Conservation (phyloP, 2,329 filamentous ascomycete species). For the Neofusicoccum sp. region DNA sequence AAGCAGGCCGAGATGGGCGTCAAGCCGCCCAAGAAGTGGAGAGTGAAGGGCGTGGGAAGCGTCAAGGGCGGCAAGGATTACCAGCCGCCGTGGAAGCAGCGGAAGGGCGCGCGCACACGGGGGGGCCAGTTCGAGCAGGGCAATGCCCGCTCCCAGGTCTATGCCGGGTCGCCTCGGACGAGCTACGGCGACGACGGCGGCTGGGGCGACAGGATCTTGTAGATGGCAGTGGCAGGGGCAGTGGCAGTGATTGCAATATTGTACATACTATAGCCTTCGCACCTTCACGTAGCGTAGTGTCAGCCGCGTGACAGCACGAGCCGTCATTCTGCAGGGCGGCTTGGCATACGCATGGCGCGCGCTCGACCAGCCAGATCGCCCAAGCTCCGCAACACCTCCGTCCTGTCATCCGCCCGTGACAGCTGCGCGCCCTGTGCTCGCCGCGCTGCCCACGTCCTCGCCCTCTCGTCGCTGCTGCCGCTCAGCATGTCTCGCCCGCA, state of each 20-base stretch:
- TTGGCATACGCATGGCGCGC: constrained; percentile 13
- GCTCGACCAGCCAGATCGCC: constrained; percentile 4
- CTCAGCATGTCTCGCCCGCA: constrained; percentile 14
- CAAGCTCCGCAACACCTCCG: constrained; percentile 20
- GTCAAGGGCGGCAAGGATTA: not conserved
- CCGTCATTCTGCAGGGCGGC: not conserved
- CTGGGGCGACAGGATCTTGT: constrained; percentile 11
- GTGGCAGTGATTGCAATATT: no score
- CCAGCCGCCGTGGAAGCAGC: constrained; percentile 1
- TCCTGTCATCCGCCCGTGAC: constrained; percentile 11
- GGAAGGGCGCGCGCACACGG: not conserved
- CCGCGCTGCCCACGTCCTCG: not conserved
- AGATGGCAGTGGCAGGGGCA: not conserved
- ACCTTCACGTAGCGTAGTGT: no score
- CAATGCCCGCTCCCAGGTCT: no score
- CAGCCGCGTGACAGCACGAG: not conserved
- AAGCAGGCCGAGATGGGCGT: constrained; percentile 54
- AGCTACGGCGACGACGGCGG: constrained; percentile 1
- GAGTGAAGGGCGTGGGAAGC: constrained; percentile 45
- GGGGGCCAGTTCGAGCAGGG: not conserved
- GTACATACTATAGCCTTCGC: no score
- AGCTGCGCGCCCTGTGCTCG: constrained; percentile 16
- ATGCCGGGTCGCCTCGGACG: not conserved
- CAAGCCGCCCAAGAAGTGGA: constrained; percentile 58
- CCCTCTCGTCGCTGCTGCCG: not conserved